phyloP scores from a whole-genome alignment of 371 early-diverging fungal species.

The Rhizopus delemar region DNA sequence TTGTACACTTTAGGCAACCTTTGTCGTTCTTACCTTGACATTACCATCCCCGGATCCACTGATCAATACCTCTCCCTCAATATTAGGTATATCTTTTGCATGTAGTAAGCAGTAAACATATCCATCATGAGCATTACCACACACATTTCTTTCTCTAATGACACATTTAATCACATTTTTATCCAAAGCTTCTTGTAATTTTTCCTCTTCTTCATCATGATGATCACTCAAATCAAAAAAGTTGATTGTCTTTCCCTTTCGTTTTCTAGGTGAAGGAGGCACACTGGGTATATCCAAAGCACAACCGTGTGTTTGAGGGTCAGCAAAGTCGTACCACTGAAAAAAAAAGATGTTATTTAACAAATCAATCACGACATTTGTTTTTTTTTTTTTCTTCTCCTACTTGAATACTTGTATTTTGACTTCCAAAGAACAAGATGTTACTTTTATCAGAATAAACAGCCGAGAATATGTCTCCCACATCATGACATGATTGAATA shows the following conservation, averaged over 20 bases:
- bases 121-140: conserved; percentile 73
- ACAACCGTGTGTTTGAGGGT: conserved; percentile 46
- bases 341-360: not conserved
- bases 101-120: conserved; percentile 72
- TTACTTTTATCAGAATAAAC: conserved; percentile 57
- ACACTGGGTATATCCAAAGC: conserved; percentile 37
- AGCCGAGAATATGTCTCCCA: conserved; percentile 74
- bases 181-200: conserved; percentile 25
- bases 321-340: conserved; percentile 64
- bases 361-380: not conserved
- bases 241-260: conserved; percentile 30
- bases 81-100: conserved; percentile 54
- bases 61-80: conserved; percentile 60
- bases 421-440: conserved; percentile 72
- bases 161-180: conserved; percentile 53
- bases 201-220: conserved; percentile 19
- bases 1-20: not conserved
- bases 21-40: conserved; percentile 54
- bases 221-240: conserved; percentile 26
- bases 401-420: conserved; percentile 81
- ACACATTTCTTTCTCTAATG: conserved; percentile 57
- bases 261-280: conserved; percentile 39
- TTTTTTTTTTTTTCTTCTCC: not conserved
- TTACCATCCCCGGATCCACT: conserved; percentile 77
- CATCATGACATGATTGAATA: conserved; percentile 71